Evolutionary conservation across 2,329 filamentous ascomycete species (phyloP), one percentile per base, ranked within the genome.

Genomic region (Diaporthe ampelina): DNA sequence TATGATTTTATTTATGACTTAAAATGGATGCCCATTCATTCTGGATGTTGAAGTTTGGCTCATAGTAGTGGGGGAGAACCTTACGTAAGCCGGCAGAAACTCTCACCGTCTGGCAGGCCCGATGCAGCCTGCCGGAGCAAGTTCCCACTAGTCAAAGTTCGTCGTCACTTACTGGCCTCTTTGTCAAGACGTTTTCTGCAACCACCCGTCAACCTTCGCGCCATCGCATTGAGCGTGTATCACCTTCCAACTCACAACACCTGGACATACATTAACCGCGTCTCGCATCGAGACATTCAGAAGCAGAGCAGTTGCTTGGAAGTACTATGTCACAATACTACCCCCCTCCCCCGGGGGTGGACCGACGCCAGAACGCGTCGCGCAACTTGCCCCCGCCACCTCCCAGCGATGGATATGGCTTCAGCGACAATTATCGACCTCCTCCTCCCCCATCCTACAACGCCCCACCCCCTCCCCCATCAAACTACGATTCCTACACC

Each of bases 291-390:
- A 43, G 15, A 43, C 40, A 13, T 13, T n/a, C 37, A 29, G 48
- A 43, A 63, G 32, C 37, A 45, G 17, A 63, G 32, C 40, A 26
- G 37, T n/a, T 45, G 26, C 19, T 17, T 43, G 6, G n/a, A 26
- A 21, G 40, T n/a, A 50, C 50, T 13, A 76, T 76, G 74, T 74
- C 74, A 63, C 69, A 74, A 4, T 70, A 76, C 69, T 76, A 76
- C 37, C 74, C 68, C 21, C 74, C 74, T 32, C 74, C 74, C 19
- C 74, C 74, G 15, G 74, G 74, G 57, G 58, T 75, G n/a, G 74
- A 75, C 26, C 32, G 61, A 52, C 73, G 74, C 52, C 35, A 59
- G 48, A 68, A 69, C 52, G 67, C 58, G 67, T 68, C 74, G 54
- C 74, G 72, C 11, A 71, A 71, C 43, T 59, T 43, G 48, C 72